Conservation (phyloP, 2,329 filamentous ascomycete species). For the Penicillium sp. region DNA sequence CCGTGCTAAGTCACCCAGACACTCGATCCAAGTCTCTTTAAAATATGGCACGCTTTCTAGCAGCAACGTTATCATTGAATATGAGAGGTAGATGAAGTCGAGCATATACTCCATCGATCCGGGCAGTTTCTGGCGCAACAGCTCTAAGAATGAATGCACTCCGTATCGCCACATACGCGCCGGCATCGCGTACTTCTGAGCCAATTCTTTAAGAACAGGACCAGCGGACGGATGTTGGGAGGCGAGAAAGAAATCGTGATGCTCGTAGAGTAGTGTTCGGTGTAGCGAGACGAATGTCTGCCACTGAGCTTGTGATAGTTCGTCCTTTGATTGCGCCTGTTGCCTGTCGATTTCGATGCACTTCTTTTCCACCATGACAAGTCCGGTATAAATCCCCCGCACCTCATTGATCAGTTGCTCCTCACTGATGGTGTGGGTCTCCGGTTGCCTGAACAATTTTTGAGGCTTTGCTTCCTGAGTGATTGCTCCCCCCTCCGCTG, state of each 20-base stretch:
- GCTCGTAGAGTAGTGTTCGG: constrained; percentile 74
- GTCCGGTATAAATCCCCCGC: constrained; percentile 61
- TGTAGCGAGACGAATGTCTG: constrained; percentile 80
- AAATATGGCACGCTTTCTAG: constrained; percentile 83
- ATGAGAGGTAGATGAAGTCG: constrained; percentile 82
- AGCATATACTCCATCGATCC: constrained; percentile 83
- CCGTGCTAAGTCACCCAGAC: constrained; percentile 77
- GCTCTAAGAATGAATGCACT: constrained; percentile 79
- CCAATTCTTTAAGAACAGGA: constrained; percentile 63
- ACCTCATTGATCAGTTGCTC: constrained; percentile 79
- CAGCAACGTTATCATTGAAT: constrained; percentile 82
- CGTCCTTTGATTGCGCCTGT: constrained; percentile 40
- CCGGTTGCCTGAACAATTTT: constrained; percentile 54
- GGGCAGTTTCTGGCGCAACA: constrained; percentile 72
- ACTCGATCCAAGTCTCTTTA: constrained; percentile 90
- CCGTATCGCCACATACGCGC: constrained; percentile 92
- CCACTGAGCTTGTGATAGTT: constrained; percentile 66
- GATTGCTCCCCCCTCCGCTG: neutral
- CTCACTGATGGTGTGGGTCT: constrained; percentile 68
- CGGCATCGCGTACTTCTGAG: constrained; percentile 85
- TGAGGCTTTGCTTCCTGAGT: neutral
- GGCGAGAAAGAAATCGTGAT: constrained; percentile 83
- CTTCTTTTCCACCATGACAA: constrained; percentile 83
- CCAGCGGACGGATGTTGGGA: constrained; percentile 80
- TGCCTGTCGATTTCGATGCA: constrained; percentile 78